Conservation (phyloP, 2,329 filamentous ascomycete species). For the Talaromyces amestolkiae region DNA sequence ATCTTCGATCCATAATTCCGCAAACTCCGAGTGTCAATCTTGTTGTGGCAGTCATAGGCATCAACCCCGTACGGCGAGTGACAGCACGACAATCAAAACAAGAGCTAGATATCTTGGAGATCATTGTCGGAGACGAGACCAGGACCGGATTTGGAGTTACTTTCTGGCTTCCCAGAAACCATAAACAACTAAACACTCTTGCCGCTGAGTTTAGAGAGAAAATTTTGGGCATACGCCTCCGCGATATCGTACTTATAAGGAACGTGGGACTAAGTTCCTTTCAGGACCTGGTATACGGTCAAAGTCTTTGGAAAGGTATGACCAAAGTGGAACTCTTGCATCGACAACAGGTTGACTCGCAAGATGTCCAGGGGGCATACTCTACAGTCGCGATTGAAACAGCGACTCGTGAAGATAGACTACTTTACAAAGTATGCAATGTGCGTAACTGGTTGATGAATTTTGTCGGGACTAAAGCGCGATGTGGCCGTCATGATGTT, state of each 20-base stretch:
- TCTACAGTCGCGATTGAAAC: conserved; percentile 49
- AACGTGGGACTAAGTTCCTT: conserved; percentile 79
- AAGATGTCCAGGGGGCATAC: conserved; percentile 58
- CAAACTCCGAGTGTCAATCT: conserved; percentile 80
- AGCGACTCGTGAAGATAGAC: conserved; percentile 41
- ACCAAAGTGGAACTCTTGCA: conserved; percentile 69
- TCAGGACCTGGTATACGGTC: conserved; percentile 74
- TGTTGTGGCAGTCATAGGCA: conserved; percentile 74
- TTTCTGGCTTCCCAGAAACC: conserved; percentile 66
- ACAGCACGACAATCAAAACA: conserved; percentile 56
- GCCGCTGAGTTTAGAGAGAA: conserved; percentile 37
- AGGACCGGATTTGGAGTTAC: conserved; percentile 75
- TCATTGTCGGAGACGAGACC: conserved; percentile 83
- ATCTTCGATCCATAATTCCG: conserved; percentile 66
- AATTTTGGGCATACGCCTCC: conserved; percentile 56
- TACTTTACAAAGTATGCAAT: conserved; percentile 61
- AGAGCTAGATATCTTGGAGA: conserved; percentile 66
- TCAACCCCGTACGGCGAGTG: conserved; percentile 66
- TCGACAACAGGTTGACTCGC: conserved; percentile 52
- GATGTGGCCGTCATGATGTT: conserved; percentile 26
- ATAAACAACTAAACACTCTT: conserved; percentile 13
- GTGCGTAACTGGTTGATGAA: conserved; percentile 73
- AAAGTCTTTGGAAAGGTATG: conserved; percentile 70
- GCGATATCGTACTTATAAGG: conserved; percentile 75
- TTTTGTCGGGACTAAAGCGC: conserved; percentile 57